These are phyloP conservation scores for Salix exigua DNA, from an alignment of 345 rosid species.

Conservation along the genomic window DNA sequence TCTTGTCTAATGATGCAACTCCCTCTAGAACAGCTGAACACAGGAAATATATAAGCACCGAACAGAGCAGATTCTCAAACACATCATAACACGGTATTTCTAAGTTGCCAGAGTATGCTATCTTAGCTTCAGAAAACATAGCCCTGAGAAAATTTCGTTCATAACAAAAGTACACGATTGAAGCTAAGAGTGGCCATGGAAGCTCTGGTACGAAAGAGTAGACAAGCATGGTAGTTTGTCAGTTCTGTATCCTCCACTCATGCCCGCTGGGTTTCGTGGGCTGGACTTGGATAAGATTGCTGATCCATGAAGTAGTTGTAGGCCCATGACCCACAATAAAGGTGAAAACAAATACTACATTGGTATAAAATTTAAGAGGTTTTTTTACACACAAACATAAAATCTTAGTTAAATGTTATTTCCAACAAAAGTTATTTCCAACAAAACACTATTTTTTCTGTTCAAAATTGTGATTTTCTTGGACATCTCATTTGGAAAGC, in stretches of 20 bases:
- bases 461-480: background rate
- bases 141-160: background rate
- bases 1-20: constrained; percentile 48
- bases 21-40: constrained; percentile 66
- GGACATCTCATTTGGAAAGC: background rate
- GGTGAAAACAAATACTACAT: too few relatives aligned
- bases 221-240: constrained; percentile 12
- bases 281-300: background rate
- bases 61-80: background rate
- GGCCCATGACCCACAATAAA: background rate
- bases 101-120: background rate
- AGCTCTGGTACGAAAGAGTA: constrained; percentile 19
- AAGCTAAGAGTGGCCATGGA: constrained; percentile 78
- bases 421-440: too few relatives aligned
- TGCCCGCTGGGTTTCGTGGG: constrained; percentile 5
- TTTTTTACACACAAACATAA: too few relatives aligned
- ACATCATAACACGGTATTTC: background rate
- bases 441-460: too few relatives aligned
- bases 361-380: too few relatives aligned
- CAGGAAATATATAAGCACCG: constrained; percentile 8
- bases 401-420: too few relatives aligned
- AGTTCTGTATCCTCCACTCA: constrained; percentile 37
- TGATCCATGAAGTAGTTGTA: background rate
- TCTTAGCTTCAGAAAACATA: background rate
- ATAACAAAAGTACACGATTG: constrained; percentile 19